Percentiles rank a stretch among this genome's conserved stretches.
These are phyloP conservation scores for Ballota nigra DNA, from an alignment of 257 asterid species.

Conservation along the genomic window DNA sequence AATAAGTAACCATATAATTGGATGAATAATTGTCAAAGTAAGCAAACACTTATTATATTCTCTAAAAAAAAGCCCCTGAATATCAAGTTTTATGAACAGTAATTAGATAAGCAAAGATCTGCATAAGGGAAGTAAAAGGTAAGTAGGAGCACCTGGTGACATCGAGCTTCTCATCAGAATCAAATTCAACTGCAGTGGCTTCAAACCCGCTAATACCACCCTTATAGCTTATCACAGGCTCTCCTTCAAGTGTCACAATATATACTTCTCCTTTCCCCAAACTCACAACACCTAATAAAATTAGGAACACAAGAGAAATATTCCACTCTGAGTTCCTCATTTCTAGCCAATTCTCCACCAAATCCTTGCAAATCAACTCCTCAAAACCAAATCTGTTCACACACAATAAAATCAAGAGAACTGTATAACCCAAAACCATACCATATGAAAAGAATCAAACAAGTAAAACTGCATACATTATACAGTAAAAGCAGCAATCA, in stretches of 20 bases:
- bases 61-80: background rate
- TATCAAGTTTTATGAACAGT: background rate
- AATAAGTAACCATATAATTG: too few relatives aligned
- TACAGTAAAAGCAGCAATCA: conserved; percentile 3
- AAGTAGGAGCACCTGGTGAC: conserved; percentile 58
- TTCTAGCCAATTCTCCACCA: conserved; percentile 29
- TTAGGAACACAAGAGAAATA: conserved; percentile 31
- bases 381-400: conserved; percentile 42
- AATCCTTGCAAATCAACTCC: conserved; percentile 34
- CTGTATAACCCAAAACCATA: background rate
- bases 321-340: conserved; percentile 51
- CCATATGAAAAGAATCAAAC: background rate
- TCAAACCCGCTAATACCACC: conserved; percentile 90
- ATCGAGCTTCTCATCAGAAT: conserved; percentile 78
- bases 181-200: conserved; percentile 90
- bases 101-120: background rate
- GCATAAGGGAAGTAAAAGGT: background rate
- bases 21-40: background rate
- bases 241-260: conserved; percentile 88
- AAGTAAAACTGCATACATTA: background rate
- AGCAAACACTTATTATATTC: conserved; percentile 5
- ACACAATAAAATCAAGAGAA: conserved; percentile 14
- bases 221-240: conserved; percentile 83
- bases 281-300: conserved; percentile 38
- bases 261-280: conserved; percentile 66